These are phyloP conservation scores for Avena insularis DNA, from an alignment of 176 grass and related monocot species.

Conservation along the genomic window DNA sequence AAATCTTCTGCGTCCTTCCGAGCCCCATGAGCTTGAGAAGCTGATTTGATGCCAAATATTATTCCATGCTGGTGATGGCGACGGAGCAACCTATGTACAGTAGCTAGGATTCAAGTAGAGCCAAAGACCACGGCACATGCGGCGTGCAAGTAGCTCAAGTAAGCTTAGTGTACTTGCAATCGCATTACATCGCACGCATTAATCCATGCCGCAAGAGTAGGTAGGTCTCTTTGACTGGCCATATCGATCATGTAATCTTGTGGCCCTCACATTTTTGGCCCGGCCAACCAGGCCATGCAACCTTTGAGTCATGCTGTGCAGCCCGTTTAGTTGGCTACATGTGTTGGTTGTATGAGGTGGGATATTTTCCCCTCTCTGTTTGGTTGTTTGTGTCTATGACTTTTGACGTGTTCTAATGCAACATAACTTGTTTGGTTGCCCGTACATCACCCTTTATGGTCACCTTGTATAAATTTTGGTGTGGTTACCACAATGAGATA, in stretches of 20 bases:
- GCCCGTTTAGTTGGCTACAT: too few relatives aligned
- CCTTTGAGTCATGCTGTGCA: too few relatives aligned
- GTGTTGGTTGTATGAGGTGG: too few relatives aligned
- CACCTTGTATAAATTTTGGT: too few relatives aligned
- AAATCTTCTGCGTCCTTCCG: slow-evolving; percentile 19
- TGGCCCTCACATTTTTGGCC: too few relatives aligned
- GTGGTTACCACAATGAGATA: too few relatives aligned
- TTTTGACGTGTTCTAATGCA: too few relatives aligned
- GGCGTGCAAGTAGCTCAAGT: slow-evolving; percentile 17
- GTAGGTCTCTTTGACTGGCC: slow-evolving; percentile 44
- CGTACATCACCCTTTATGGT: too few relatives aligned
- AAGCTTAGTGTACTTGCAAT: neutral
- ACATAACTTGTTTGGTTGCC: too few relatives aligned
- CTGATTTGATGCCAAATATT: neutral
- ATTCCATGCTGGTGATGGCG: slow-evolving; percentile 30
- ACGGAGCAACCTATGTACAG: neutral
- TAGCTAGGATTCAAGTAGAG: neutral
- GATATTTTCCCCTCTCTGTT: too few relatives aligned
- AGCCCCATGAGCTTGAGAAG: neutral
- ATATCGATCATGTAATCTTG: neutral
- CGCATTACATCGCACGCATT: neutral
- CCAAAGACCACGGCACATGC: slow-evolving; percentile 29
- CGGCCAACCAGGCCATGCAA: too few relatives aligned
- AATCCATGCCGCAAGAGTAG: slow-evolving; percentile 34
- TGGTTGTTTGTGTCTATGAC: too few relatives aligned